phyloP scores from a whole-genome alignment of 345 rosid species.

The Moricandia arvensis region DNA sequence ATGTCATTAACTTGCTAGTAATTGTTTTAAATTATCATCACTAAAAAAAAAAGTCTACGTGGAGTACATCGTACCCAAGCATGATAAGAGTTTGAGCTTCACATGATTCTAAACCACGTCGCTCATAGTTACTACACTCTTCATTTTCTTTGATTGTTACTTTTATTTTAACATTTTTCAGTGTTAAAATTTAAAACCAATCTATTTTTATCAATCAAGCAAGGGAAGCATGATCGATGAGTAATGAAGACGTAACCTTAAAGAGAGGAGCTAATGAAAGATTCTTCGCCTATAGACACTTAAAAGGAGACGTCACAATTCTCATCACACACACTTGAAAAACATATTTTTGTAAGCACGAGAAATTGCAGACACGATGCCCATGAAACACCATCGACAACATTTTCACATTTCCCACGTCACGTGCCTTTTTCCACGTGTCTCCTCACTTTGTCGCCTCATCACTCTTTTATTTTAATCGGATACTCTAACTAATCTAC shows the following conservation, averaged over 20 bases:
- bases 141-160: background rate
- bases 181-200: background rate
- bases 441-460: conserved; percentile 31
- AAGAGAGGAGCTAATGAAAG: conserved; percentile 40
- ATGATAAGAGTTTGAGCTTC: background rate
- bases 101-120: background rate
- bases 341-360: conserved; percentile 33
- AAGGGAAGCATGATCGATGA: conserved; percentile 26
- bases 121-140: background rate
- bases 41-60: background rate
- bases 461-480: too few species aligned
- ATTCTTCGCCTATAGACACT: conserved; percentile 31
- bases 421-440: conserved; percentile 43
- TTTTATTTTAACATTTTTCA: background rate
- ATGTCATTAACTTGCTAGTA: conserved; percentile 25
- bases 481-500: background rate
- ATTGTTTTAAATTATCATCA: background rate
- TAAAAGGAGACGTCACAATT: conserved; percentile 32
- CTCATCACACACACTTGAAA: conserved; percentile 20
- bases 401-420: conserved; percentile 34
- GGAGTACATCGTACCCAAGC: background rate
- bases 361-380: conserved; percentile 27
- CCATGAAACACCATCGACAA: conserved; percentile 15
- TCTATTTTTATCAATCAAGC: background rate
- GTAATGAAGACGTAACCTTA: conserved; percentile 39